Evolutionary conservation across 2,329 filamentous ascomycete species (phyloP), one percentile per base, ranked within the genome.

Genomic region (Epichloe amarillans): DNA sequence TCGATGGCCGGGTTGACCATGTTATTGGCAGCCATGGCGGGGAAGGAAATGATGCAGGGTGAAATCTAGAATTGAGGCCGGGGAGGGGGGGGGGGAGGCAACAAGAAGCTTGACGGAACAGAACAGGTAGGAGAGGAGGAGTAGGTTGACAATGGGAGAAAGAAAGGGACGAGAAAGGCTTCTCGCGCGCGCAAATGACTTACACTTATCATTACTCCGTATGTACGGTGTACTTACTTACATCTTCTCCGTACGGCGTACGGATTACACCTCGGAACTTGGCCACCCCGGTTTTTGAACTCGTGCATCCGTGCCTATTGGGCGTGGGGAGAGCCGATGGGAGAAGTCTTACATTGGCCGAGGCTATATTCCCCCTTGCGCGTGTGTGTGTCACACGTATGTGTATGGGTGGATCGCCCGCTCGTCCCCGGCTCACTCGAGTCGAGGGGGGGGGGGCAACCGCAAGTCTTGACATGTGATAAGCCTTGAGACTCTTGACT

Each of bases 1-100:
- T 80, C 76, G 57, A 80, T 70, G 54, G 77, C 71, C 58, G 70
- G 64, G 64, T 73, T 77, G 51, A 74, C 63, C 80, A 84, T 83
- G 66, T 80, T 82, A 67, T 77, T 76, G 58, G 75, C 69, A 55
- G 77, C 77, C 78, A 82, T 82, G 59, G 43, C 71, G 21, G 10
- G 26, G 7, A 30, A 30, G 26, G 26, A 30, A 30, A 30, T 30
- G 26, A 10, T 30, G 7, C 26, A 30, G 26, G 7, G 26, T 30
- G 26, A 30, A 10, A 30, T 30, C 26, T 30, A 30, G 26, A 8
- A 8, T 26, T 8, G 7, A 2, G 2, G 23, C 7, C n/a, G n/a
- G n/a, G n/a, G n/a, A n/a, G n/a, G n/a, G n/a, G 7, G 7, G 21
- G 21, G 1, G 4, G 21, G 21, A 4, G 4, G 21, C 8, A 30